Conservation (phyloP, 2,329 filamentous ascomycete species). For the Colletotrichum limetticola region DNA sequence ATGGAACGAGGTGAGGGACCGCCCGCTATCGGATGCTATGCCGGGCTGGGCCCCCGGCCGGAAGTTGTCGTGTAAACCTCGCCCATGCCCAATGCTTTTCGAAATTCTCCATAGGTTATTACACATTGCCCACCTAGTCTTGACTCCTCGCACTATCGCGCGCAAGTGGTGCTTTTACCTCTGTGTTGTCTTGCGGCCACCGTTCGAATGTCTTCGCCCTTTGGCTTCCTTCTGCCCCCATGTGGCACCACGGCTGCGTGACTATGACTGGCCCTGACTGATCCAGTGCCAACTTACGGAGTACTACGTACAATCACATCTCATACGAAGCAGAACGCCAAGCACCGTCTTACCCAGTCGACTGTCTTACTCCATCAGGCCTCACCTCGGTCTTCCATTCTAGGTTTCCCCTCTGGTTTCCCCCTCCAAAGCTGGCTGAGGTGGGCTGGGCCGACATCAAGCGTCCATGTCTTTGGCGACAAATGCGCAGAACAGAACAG, state of each 20-base stretch:
- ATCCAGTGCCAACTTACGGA: not conserved
- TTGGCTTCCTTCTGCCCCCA: constrained; percentile 15
- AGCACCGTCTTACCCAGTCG: not conserved
- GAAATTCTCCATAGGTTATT: not conserved
- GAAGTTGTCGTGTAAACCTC: constrained; percentile 3
- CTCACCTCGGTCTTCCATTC: not conserved
- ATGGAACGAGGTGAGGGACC: constrained; percentile 4
- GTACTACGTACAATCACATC: not conserved
- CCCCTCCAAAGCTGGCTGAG: not conserved
- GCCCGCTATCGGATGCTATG: constrained; percentile 9
- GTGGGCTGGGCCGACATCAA: not conserved
- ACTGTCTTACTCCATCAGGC: constrained; percentile 1
- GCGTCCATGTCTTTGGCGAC: not conserved
- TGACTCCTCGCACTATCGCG: not conserved
- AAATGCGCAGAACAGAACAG: not conserved
- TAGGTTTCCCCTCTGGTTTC: not conserved
- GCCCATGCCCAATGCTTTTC: not conserved
- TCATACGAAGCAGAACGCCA: not conserved
- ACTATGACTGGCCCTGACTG: constrained; percentile 5
- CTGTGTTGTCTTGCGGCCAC: constrained; percentile 14
- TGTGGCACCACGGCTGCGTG: constrained; percentile 25
- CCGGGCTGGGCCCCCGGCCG: not conserved
- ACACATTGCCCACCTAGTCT: constrained; percentile 1
- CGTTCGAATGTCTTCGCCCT: constrained; percentile 6
- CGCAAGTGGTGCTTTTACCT: not conserved